phyloP scores from a whole-genome alignment of 106 monocot genomes.

The Dendrobium officinale region DNA sequence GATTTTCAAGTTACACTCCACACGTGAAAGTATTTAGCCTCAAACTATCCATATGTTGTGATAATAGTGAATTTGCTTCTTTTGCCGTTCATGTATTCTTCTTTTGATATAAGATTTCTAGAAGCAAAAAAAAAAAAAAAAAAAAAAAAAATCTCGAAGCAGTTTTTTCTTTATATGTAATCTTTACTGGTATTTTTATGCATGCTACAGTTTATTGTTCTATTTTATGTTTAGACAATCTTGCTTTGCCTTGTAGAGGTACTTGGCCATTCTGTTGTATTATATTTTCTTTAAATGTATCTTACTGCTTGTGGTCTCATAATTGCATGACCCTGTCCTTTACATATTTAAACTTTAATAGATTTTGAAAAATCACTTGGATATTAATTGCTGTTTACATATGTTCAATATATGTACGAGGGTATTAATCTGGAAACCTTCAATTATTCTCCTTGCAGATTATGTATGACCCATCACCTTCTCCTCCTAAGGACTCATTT shows the following conservation, averaged over 20 bases:
- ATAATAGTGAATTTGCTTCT: background rate
- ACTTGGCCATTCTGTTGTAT: background rate
- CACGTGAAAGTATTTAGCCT: background rate
- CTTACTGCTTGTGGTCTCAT: background rate
- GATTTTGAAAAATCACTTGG: background rate
- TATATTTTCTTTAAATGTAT: background rate
- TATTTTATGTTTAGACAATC: background rate
- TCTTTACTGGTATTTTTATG: no score
- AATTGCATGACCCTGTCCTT: background rate
- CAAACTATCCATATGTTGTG: background rate
- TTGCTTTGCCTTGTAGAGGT: background rate
- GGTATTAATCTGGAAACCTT: background rate
- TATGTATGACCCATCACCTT: conserved; percentile 87
- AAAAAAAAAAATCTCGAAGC: no score
- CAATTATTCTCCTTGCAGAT: conserved; percentile 38
- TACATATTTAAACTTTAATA: background rate
- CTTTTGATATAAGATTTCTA: background rate
- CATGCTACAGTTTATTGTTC: background rate
- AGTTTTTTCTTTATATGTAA: no score
- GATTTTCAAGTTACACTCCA: no score
- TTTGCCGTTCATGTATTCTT: background rate
- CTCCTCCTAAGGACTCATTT: conserved; percentile 55
- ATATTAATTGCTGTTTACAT: background rate
- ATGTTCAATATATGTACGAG: background rate
- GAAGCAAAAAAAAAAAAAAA: no score